These are phyloP conservation scores for Lenzites betulinus DNA, from an alignment of 768 basidiomycete genomes.

Conservation along the genomic window DNA sequence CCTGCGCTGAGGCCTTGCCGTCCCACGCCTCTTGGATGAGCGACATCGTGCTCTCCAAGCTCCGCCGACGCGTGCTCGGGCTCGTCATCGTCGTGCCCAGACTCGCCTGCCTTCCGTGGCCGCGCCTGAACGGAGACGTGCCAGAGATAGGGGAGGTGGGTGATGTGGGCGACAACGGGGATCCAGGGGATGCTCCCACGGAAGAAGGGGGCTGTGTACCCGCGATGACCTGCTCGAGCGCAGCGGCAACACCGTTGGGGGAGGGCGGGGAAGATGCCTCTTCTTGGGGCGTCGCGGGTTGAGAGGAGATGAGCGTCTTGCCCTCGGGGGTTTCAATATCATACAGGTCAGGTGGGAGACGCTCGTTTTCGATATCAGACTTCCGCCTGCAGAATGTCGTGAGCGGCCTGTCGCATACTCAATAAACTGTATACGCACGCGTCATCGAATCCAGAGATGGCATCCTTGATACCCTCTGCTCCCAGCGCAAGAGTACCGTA, in stretches of 20 bases:
- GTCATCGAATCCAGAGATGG: slow-evolving; percentile 91
- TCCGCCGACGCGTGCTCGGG: slow-evolving; percentile 89
- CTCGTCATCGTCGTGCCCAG: slow-evolving; percentile 95
- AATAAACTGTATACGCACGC: slow-evolving; percentile 62
- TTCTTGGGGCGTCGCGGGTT: slow-evolving; percentile 60
- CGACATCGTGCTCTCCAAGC: slow-evolving; percentile 93
- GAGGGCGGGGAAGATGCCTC: slow-evolving; percentile 32
- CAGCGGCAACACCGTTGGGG: slow-evolving; percentile 34
- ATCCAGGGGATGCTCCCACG: slow-evolving; percentile 44
- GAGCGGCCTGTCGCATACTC: not conserved
- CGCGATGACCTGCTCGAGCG: slow-evolving; percentile 34
- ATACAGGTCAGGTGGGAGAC: slow-evolving; percentile 93
- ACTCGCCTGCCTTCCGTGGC: slow-evolving; percentile 77
- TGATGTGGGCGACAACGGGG: slow-evolving; percentile 46
- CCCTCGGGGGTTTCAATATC: slow-evolving; percentile 77
- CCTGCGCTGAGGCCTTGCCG: slow-evolving; percentile 44
- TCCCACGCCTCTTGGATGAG: slow-evolving; percentile 94
- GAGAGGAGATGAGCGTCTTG: slow-evolving; percentile 54
- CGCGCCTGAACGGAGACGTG: slow-evolving; percentile 58
- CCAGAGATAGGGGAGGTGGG: slow-evolving; percentile 40
- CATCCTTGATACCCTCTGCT: slow-evolving; percentile 92
- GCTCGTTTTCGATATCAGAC: slow-evolving; percentile 98
- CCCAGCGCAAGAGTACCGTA: slow-evolving; percentile 85
- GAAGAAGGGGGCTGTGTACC: slow-evolving; percentile 22
- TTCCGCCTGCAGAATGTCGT: slow-evolving; percentile 62